Conservation (phyloP, 192 early-diverging fungal genomes). For the Gonapodya prolifera region DNA sequence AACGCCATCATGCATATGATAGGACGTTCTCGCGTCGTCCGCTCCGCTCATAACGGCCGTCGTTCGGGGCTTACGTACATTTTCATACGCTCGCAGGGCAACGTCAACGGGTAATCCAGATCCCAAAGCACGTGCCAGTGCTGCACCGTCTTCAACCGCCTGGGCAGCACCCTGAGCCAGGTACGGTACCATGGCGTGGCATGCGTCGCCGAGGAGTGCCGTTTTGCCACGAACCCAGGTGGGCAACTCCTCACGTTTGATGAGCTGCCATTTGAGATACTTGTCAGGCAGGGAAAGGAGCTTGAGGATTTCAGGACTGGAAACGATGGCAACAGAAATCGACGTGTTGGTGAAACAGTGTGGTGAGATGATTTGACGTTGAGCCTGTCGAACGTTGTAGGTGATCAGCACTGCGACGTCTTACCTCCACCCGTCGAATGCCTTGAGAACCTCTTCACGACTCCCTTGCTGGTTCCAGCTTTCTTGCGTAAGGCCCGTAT, state of each 20-base stretch:
- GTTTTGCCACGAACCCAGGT: background rate
- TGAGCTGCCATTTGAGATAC: background rate
- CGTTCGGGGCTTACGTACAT: background rate
- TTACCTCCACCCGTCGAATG: background rate
- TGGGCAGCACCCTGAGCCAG: background rate
- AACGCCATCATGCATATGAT: background rate
- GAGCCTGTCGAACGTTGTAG: background rate
- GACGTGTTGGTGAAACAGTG: too few relatives aligned
- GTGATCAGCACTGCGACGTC: background rate
- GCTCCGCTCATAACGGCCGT: background rate
- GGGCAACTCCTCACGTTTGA: background rate
- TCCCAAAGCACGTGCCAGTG: background rate
- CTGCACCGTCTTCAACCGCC: background rate
- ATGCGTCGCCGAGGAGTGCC: background rate
- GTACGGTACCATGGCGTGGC: constrained; percentile 5
- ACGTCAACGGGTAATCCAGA: background rate
- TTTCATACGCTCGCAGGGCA: background rate
- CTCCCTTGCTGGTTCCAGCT: background rate
- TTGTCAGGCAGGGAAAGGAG: background rate
- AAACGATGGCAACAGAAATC: too few relatives aligned
- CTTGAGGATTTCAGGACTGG: background rate
- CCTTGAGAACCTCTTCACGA: background rate
- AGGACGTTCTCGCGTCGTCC: background rate
- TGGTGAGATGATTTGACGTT: background rate
- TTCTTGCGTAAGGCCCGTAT: background rate